Percentiles rank a stretch among this genome's conserved stretches.
These are phyloP conservation scores for Trichoderma oligosporum DNA, from an alignment of 2,329 filamentous ascomycete species.

Conservation along the genomic window DNA sequence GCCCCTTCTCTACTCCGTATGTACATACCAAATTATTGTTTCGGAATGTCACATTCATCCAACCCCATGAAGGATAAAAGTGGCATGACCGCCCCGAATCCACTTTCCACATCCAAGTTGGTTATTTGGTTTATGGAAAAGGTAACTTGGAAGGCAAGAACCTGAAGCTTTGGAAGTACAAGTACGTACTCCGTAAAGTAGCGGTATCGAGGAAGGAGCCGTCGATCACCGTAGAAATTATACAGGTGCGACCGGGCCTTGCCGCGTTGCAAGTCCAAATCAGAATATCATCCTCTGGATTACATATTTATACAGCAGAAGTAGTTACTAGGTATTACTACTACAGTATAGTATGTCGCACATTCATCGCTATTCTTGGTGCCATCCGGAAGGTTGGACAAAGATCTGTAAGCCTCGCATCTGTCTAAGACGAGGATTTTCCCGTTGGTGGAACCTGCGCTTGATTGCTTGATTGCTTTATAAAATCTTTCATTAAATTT, in stretches of 20 bases:
- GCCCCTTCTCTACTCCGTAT: neutral
- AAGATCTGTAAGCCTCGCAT: neutral
- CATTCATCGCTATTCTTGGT: neutral
- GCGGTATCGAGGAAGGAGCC: neutral
- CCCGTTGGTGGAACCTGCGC: neutral
- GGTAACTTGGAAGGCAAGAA: neutral
- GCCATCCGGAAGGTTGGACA: neutral
- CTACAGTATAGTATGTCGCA: neutral
- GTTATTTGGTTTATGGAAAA: neutral
- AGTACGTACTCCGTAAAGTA: too few species aligned
- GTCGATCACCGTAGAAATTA: neutral
- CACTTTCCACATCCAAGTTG: neutral
- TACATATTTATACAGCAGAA: too few species aligned
- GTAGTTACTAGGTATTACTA: too few species aligned
- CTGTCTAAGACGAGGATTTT: neutral
- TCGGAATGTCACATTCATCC: slow-evolving; percentile 1
- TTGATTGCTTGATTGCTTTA: too few species aligned
- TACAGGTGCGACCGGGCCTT: too few species aligned
- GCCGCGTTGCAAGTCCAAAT: too few species aligned
- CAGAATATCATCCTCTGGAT: too few species aligned
- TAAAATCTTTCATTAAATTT: too few species aligned
- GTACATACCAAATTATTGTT: neutral
- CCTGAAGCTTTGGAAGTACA: neutral
- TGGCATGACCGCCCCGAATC: neutral
- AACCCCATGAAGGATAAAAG: neutral